Conservation (phyloP, 1,284 basidiomycete genomes). For the Cryptococcus maquisensis region DNA sequence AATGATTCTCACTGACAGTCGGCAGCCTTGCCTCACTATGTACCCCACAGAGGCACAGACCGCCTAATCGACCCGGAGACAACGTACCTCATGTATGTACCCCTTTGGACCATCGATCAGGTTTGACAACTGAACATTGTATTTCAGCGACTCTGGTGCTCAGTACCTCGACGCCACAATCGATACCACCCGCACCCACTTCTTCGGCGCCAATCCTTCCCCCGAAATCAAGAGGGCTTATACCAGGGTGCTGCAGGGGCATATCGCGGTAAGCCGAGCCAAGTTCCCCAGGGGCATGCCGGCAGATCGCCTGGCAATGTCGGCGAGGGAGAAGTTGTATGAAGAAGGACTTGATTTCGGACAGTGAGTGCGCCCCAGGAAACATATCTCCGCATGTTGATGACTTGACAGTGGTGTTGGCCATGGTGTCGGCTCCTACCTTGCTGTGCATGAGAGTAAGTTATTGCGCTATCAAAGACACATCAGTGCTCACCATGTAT, state of each 20-base stretch:
- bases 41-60: slow-evolving; percentile 67
- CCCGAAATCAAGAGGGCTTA: slow-evolving; percentile 80
- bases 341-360: slow-evolving; percentile 76
- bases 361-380: slow-evolving; percentile 19
- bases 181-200: slow-evolving; percentile 77
- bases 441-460: slow-evolving; percentile 43
- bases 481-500: not conserved
- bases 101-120: not conserved
- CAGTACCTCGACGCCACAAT: slow-evolving; percentile 87
- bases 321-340: slow-evolving; percentile 82
- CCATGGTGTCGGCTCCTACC: slow-evolving; percentile 41
- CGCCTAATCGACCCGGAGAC: slow-evolving; percentile 68
- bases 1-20: slow-evolving; percentile 2
- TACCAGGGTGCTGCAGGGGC: slow-evolving; percentile 92
- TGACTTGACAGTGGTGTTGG: slow-evolving; percentile 31
- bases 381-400: not conserved
- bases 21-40: slow-evolving; percentile 83
- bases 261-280: slow-evolving; percentile 86
- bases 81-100: slow-evolving; percentile 80
- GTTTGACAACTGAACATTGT: slow-evolving; percentile 1
- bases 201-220: slow-evolving; percentile 74
- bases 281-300: slow-evolving; percentile 85
- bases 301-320: slow-evolving; percentile 72
- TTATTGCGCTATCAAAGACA: not conserved
- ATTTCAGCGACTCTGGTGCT: slow-evolving; percentile 73